Base-by-base conservation (phyloP, 768 basidiomycete species). In the Mrakia frigida region DNA sequence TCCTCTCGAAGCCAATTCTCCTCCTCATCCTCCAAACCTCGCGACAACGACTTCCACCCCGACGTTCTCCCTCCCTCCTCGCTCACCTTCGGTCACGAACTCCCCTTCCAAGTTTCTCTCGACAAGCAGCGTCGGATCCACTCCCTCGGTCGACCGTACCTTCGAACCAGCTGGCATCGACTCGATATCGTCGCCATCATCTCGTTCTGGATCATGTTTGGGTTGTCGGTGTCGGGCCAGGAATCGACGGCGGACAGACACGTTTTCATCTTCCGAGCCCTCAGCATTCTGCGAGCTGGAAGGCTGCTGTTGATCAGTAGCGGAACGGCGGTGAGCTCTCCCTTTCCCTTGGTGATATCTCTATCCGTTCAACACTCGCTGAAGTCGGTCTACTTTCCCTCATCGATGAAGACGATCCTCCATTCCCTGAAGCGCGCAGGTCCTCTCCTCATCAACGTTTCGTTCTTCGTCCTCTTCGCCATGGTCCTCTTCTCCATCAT, bases 381-480 rank as follows among this genome's bases (percentile, higher is more conserved):
- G 43, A 33, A 6, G 35, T 33, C 31, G 7, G 77, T 76, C 69
- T 25, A 14, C 61, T 56, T 28, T 60, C 16, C 9, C 37, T 74
- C 37, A 9, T 6, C 10, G n/a, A 46, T 53, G 65, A 18, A 89
- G 86, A 91, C 94, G 0, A 97, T 98, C 81, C 90, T 98, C 86
- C 91, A 90, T 76, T 94, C 92, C 3, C 85, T 98, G 74, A 98
- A 98, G 84, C 90, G 89, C 1, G 94, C 95, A 0, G 88, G 90
- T 33, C 94, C 95, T 0, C 85, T 97, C n/a, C 87, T 98, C 13
- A 89, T 93, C 6, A 90, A 90, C 75, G 94, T 98, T 6, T 89
- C 93, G 0, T 92, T 92, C 82, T 98, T 98, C 81, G 91, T 97
- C 23, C 79, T 94, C 31, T 98, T 98, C 80, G 94, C 94, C 0